phyloP scores from a whole-genome alignment of 257 asterid species.

The Jasminum sambac region DNA sequence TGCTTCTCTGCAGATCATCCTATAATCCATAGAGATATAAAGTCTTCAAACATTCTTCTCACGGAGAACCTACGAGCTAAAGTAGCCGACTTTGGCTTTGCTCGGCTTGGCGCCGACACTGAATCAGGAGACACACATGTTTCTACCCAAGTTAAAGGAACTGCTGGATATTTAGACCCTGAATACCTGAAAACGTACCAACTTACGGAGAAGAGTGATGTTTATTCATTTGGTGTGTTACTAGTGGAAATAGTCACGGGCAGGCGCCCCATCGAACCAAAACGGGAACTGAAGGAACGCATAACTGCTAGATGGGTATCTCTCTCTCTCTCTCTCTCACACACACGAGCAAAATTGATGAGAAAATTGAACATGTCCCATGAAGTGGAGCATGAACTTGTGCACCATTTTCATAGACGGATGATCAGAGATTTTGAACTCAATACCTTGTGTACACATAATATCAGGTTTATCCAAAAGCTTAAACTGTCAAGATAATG shows the following conservation, averaged over 20 bases:
- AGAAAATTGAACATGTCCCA: neutral
- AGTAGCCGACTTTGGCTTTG: slow-evolving; percentile 97
- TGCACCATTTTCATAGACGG: too few species aligned
- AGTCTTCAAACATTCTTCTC: slow-evolving; percentile 93
- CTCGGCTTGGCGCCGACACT: slow-evolving; percentile 69
- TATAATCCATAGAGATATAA: slow-evolving; percentile 93
- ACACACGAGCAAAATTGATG: neutral
- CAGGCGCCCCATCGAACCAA: slow-evolving; percentile 86
- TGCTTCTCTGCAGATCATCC: slow-evolving; percentile 75
- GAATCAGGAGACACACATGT: slow-evolving; percentile 91
- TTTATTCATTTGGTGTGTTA: slow-evolving; percentile 84
- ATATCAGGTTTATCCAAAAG: neutral
- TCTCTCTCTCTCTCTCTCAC: slow-evolving; percentile 13
- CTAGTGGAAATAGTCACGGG: slow-evolving; percentile 88
- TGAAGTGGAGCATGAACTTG: neutral
- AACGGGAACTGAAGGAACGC: slow-evolving; percentile 71
- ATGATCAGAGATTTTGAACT: too few species aligned
- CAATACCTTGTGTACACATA: too few species aligned
- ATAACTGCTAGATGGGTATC: slow-evolving; percentile 90
- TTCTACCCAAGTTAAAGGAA: slow-evolving; percentile 95
- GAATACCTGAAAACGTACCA: slow-evolving; percentile 89
- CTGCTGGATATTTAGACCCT: slow-evolving; percentile 97
- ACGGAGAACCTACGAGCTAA: slow-evolving; percentile 86
- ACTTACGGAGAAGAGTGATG: slow-evolving; percentile 96
- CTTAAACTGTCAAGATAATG: neutral